Base-by-base conservation (phyloP, 371 early-diverging fungal species). In the Zancudomyces culisetae region DNA sequence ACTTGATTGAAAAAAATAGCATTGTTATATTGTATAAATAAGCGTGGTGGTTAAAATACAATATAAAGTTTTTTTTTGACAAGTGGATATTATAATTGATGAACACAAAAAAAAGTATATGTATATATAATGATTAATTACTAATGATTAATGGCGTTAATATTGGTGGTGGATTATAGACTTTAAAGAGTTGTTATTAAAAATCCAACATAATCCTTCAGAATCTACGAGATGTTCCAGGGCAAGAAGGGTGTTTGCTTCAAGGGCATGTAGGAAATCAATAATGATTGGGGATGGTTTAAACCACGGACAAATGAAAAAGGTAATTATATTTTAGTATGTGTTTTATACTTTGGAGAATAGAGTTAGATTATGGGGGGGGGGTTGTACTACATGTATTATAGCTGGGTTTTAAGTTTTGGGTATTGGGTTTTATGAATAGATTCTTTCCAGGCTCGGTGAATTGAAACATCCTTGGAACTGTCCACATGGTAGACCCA, bases 401-500 rank as follows among this genome's bases (percentile, higher is more conserved):
- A 35, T 35, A 10, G 35, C 15, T 35, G 35, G 15, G 6, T 35
- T 6, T 35, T 35, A 15, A 35, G 10, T 35, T 6, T 35, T 35
- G 35, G n/a, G n/a, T n/a, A 35, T 35, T 6, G 6, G 15, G 15
- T 35, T 35, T 10, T 35, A 35, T 35, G 35, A 10, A 15, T 35
- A 35, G 35, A 83, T 91, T 53, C 74, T 90, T 4, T 54, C 59
- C 12, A 74, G 84, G 58, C 76, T 92, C 77, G 77, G 82, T 18
- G 75, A 74, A 43, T 78, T 91, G 59, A 77, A 86, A 21, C 88
- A 90, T 54, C 92, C 92, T 24, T 94, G 90, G 90, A 95, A 96
- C 57, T 98, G 99, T 59, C 98, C 98, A 18, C 99, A 98, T 57
- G 99, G 99, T 2, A 70, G 99, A 19, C 98, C 99, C 0, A 95